Conservation (phyloP, 345 rosid genomes). For the Psidium guajava region DNA sequence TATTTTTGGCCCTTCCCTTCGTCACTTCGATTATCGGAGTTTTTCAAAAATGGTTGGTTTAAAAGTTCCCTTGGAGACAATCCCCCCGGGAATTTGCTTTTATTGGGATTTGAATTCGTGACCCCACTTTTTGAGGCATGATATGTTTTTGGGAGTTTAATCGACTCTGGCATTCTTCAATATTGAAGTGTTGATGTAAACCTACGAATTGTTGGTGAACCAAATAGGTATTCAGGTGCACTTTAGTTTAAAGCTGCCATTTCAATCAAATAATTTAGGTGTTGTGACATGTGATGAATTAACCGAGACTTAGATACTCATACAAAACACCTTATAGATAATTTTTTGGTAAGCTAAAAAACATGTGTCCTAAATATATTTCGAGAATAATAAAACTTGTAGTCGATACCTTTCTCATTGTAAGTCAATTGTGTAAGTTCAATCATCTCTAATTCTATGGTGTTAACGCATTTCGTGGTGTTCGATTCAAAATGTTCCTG, state of each 20-base stretch:
- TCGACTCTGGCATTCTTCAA: accelerated
- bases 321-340: no score
- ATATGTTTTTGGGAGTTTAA: neutral
- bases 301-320: no score
- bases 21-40: no score
- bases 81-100: neutral
- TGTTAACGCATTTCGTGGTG: accelerated
- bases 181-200: neutral
- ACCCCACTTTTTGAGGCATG: accelerated
- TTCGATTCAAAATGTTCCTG: neutral
- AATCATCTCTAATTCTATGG: neutral
- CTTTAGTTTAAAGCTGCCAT: accelerated
- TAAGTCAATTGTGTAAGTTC: accelerated
- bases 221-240: neutral
- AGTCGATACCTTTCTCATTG: accelerated
- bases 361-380: neutral
- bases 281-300: neutral
- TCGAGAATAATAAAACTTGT: neutral
- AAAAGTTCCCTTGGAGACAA: neutral
- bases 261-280: neutral
- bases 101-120: neutral
- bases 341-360: neutral
- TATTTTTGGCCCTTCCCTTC: no score
- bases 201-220: accelerated
- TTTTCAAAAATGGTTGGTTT: neutral